Evolutionary conservation across 176 grass and related monocot species (phyloP), one percentile per base, ranked within the genome.

Genomic region (Raddia guianensis): DNA sequence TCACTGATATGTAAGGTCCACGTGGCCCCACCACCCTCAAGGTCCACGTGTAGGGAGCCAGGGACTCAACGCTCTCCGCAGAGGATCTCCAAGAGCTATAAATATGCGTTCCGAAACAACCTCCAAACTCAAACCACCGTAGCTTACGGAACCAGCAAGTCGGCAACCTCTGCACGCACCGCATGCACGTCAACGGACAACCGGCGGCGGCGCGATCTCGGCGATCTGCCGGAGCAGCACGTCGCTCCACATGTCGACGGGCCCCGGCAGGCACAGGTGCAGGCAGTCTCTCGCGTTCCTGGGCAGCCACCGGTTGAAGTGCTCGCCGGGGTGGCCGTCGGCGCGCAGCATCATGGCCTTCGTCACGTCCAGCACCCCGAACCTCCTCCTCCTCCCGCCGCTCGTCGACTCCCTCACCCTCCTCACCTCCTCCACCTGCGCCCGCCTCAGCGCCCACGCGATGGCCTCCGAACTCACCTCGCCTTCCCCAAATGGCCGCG

Each of bases 311-410:
- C 76, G 88, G 56, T 86, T 73, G 86, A 84, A 90, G 70, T 89
- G 76, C 44, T 19, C 59, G 51, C 87, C 94, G 0, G 91, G 94
- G 76, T 97, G 94, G 9, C 82, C 94, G 32, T 97, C 94, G 42
- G 89, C 94, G 55, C 94, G 87, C 68, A 94, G 66, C 94, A 97
- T 97, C 94, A 89, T 97, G 35, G 96, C 90, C 72, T 67, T 93
- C 9, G 96, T 99, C 53, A 95, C 90, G 68, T 99, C 92, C 57
- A 95, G 74, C 27, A 95, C 33, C 46, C 76, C 90, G 59, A 91
- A 91, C 75, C 45, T 72, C 3, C 27, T 27, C 37, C 32, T 66
- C 7, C 49, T 68, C 4, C 58, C 79, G 10, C 57, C 27, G 27
- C 27, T 27, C 27, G 27, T 12, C 16, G 47, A 2, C 70, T 74